Percentiles rank a stretch among this genome's conserved stretches.
These are phyloP conservation scores for Ceratobasidium sp. DNA, from an alignment of 1,284 basidiomycete species.

Conservation along the genomic window DNA sequence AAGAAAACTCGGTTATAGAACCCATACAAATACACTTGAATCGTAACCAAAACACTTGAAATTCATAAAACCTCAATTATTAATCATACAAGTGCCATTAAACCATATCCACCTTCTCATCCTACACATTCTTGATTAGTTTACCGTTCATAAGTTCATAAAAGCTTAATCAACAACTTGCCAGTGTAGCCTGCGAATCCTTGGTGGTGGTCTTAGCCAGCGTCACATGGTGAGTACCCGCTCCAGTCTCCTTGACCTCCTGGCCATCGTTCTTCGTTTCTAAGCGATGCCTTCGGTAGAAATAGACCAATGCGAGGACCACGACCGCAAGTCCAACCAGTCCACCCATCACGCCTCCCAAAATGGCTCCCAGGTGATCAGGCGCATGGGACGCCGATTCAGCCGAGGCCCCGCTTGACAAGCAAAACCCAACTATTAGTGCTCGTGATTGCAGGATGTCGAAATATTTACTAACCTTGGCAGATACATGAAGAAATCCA, in stretches of 20 bases:
- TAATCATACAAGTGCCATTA: too few relatives aligned
- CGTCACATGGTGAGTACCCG: not conserved
- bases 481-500: constrained; percentile 32
- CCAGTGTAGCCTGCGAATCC: not conserved
- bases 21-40: too few relatives aligned
- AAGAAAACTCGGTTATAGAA: too few relatives aligned
- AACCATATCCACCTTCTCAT: too few relatives aligned
- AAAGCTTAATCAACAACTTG: not conserved
- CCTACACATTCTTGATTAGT: too few relatives aligned
- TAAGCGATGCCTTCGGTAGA: not conserved
- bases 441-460: too few relatives aligned
- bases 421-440: too few relatives aligned
- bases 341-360: not conserved
- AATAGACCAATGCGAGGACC: not conserved
- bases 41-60: too few relatives aligned
- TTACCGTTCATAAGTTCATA: too few relatives aligned
- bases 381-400: too few relatives aligned
- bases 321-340: not conserved
- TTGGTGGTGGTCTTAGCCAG: not conserved
- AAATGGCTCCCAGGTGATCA: not conserved
- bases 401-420: too few relatives aligned
- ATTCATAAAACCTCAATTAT: too few relatives aligned
- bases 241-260: not conserved
- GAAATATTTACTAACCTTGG: not conserved
- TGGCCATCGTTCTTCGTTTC: not conserved